These are phyloP conservation scores for Acanthamoeba castellanii DNA, from an alignment of 208 protist species.

Conservation along the genomic window DNA sequence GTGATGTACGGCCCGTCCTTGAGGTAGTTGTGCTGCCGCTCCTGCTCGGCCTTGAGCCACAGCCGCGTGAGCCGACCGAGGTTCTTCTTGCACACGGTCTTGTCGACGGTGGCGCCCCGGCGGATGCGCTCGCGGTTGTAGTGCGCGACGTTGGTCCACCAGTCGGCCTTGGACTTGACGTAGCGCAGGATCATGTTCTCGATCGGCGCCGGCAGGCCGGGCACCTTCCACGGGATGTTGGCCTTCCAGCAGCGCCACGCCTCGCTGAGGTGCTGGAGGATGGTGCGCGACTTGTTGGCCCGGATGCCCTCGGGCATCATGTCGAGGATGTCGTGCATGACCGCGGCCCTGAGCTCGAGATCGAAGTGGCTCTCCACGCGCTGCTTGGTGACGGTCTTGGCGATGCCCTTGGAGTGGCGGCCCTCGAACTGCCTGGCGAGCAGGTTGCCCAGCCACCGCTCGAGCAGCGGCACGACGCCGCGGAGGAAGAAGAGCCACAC, in stretches of 20 bases:
- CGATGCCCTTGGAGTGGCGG: slow-evolving; percentile 96
- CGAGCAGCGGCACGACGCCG: slow-evolving; percentile 99
- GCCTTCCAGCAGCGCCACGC: slow-evolving; percentile 99
- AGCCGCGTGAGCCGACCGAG: slow-evolving; percentile 99
- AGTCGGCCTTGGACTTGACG: slow-evolving; percentile 99
- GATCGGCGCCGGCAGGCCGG: slow-evolving; percentile 98
- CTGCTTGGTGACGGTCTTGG: slow-evolving; percentile 99
- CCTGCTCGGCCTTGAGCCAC: slow-evolving; percentile 99
- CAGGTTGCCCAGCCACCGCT: slow-evolving; percentile 99
- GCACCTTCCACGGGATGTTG: slow-evolving; percentile 99
- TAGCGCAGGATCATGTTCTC: slow-evolving; percentile 99
- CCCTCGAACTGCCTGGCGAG: slow-evolving; percentile 99
- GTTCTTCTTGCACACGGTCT: slow-evolving; percentile 99
- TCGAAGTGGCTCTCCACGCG: slow-evolving; percentile 99
- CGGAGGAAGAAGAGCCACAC: slow-evolving; percentile 99
- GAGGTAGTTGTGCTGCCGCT: slow-evolving; percentile 97
- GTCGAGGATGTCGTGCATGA: slow-evolving; percentile 99
- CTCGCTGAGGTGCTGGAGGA: slow-evolving; percentile 99
- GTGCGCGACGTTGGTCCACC: slow-evolving; percentile 99
- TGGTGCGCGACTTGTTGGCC: slow-evolving; percentile 97
- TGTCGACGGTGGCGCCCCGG: slow-evolving; percentile 99
- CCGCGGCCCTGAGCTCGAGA: slow-evolving; percentile 99
- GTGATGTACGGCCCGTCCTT: slow-evolving; percentile 98
- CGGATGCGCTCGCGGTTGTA: slow-evolving; percentile 99
- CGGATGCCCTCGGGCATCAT: slow-evolving; percentile 99